Evolutionary conservation across 2,329 filamentous ascomycete species (phyloP), one percentile per base, ranked within the genome.

Genomic region (Stagonosporopsis tanaceti): DNA sequence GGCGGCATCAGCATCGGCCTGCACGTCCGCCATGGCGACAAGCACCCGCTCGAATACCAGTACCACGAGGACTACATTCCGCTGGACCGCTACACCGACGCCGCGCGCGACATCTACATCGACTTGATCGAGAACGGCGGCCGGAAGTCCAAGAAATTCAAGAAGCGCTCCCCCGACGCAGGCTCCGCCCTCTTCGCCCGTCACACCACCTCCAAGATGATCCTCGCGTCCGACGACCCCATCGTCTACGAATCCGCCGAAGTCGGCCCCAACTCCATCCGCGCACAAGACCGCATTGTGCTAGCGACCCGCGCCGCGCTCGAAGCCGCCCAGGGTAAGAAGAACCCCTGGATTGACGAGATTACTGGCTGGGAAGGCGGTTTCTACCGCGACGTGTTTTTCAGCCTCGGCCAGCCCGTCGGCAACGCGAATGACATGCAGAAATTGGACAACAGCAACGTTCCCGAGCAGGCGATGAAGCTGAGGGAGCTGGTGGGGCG

Each of bases 361-460:
- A 85, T 88, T 1, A 87, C 91, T 38, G 92, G 92, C 28, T 96
- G 92, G 92, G 92, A 96, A 73, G 92, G 92, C 17, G 92, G 92
- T 1, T 96, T 96, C 80, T 96, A 90, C 76, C 84, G 85, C 14
- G 85, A 87, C 67, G 88, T 95, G 77, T 96, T 96, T 76, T 93
- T 90, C 86, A 89, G 87, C 47, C 80, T 96, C 1, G 92, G 90
- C 4, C 64, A 72, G 50, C 71, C 76, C 6, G 64, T 66, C 1
- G 56, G 62, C 4, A 74, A 75, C 41, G 71, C 73, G 1, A 47
- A 67, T 8, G 71, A 71, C 37, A 51, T 66, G 47, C 59, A 47
- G 47, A 63, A 67, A 28, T 56, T 68, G 35, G 64, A 65, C 25
- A 57, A 48, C 38, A 57, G 63, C 17, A 61, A 66, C 2, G 76